Conservation (phyloP, 176 grass and related monocot genomes). For the Sorghum bicolor region DNA sequence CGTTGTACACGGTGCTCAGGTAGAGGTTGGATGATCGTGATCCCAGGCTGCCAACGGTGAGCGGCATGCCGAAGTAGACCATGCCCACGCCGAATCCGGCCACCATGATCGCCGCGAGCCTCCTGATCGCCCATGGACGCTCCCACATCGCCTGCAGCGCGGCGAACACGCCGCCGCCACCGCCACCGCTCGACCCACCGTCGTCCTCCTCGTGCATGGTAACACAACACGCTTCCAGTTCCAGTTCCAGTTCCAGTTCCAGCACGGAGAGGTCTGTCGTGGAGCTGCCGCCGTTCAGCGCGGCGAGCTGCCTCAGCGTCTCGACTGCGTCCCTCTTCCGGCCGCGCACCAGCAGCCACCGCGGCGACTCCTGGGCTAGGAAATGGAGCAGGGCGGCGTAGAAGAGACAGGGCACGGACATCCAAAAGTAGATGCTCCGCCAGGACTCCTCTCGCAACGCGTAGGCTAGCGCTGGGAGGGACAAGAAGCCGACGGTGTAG, state of each 20-base stretch:
- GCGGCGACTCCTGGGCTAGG: neutral
- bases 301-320: neutral
- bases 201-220: no score
- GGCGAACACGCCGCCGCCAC: neutral
- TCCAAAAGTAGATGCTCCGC: neutral
- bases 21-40: neutral
- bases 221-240: neutral
- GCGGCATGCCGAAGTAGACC: slow-evolving; percentile 9
- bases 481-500: neutral
- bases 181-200: neutral
- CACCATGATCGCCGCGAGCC: neutral
- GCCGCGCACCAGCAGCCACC: slow-evolving; percentile 8
- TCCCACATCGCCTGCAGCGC: neutral
- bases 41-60: neutral
- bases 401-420: neutral
- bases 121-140: neutral
- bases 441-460: neutral
- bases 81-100: neutral
- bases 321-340: neutral
- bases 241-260: neutral
- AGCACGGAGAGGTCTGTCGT: neutral
- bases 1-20: neutral
- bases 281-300: neutral
- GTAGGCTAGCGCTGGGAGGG: neutral
- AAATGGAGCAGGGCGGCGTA: neutral